Evolutionary conservation across 371 early-diverging fungal genomes (phyloP), one percentile per base, ranked within the genome.

Genomic region (Mortierella sp.): DNA sequence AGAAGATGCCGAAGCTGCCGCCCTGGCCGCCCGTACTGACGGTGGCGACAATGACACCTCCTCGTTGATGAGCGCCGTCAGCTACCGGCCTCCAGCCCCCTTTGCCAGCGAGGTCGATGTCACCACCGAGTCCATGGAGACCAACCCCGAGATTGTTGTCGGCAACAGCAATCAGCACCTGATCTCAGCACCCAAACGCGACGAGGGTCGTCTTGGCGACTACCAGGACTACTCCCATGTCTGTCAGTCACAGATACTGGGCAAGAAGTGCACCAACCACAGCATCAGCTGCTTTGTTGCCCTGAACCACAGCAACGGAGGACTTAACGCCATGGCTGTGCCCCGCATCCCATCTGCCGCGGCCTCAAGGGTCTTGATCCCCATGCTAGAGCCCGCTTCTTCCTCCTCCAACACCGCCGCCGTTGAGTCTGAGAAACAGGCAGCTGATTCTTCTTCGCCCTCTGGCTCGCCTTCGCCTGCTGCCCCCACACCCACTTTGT

Each of bases 271-370:
- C 51, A 77, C 79, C 58, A 85, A 85, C 65, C 82, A 85, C 44
- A 77, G 80, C 54, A 85, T 85, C 44, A 79, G 82, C 70, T 82
- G 86, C 60, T 85, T 85, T 49, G 86, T 82, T 7, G 86, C 79
- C 29, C 48, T 85, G 75, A 85, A 85, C 70, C 72, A 82, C 70
- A 75, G 86, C 16, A 76, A 81, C 41, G 86, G 70, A 6, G 86
- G 86, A 6, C 58, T 85, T 32, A 70, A 35, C 8, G 72, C 77
- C 4, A 51, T 76, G 2, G 84, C 81, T 2, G 71, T 75, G 1
- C 58, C 56, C 1, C 78, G 82, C 5, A 65, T 75, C 16, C 74
- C 75, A 3, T 63, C 82, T 29, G 21, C 58, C 6, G 14, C 29
- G 46, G 54, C 38, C 18, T 58, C 77, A 6, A 65, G 11, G 21